Evolutionary conservation across 2,329 filamentous ascomycete genomes (phyloP).

Genomic region (Curvularia verruculosa): DNA sequence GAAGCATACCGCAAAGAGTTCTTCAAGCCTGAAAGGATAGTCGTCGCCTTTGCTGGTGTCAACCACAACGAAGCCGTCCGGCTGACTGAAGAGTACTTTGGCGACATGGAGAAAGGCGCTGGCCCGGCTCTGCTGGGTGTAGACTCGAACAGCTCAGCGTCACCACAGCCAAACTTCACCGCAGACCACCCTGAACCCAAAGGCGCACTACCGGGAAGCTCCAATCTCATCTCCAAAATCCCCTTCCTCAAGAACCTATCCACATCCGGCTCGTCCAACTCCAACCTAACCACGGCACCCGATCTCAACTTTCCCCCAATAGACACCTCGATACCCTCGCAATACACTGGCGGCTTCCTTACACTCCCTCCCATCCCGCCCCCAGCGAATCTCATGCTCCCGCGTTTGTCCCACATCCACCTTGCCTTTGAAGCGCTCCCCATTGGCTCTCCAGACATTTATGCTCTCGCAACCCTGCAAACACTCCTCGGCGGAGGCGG

Average conservation of each 20-base stretch:
- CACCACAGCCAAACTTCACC: constrained; percentile 56
- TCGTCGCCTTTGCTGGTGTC: constrained; percentile 93
- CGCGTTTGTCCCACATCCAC: constrained; percentile 88
- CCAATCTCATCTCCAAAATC: constrained; percentile 77
- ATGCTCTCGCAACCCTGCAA: constrained; percentile 92
- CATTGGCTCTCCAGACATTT: constrained; percentile 90
- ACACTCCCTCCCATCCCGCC: constrained; percentile 81
- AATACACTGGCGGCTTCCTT: constrained; percentile 93
- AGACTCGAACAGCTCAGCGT: constrained; percentile 26
- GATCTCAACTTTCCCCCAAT: constrained; percentile 55
- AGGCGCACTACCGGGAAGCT: constrained; percentile 57
- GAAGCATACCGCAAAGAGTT: constrained; percentile 81
- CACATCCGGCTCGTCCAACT: constrained; percentile 69
- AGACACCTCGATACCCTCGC: constrained; percentile 70
- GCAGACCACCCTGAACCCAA: constrained; percentile 44
- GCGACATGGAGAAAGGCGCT: constrained; percentile 74
- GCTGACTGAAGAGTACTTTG: constrained; percentile 84
- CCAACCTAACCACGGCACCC: constrained; percentile 58
- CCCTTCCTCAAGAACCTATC: constrained; percentile 91
- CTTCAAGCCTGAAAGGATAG: constrained; percentile 87
- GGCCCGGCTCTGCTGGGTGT: constrained; percentile 51
- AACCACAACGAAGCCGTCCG: constrained; percentile 79
- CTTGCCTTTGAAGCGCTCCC: constrained; percentile 94
- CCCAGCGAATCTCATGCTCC: constrained; percentile 76
- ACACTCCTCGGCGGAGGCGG: constrained; percentile 94